phyloP scores from a whole-genome alignment of 2,329 filamentous ascomycete genomes.

The Xylaria sp. region DNA sequence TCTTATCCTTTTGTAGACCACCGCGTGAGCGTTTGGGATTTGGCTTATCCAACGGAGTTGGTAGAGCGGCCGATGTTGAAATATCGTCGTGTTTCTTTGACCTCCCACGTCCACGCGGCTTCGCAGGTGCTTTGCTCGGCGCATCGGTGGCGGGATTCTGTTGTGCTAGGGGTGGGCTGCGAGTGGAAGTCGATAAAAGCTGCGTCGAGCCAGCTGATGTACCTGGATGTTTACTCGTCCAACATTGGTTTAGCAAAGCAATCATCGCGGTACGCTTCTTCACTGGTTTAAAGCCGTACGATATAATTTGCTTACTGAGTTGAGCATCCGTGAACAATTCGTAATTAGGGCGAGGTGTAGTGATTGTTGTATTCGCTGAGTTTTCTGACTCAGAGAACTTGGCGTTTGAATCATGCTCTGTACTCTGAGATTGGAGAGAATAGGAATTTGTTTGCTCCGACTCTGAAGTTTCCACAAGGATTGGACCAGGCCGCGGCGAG shows the following conservation, averaged over 20 bases:
- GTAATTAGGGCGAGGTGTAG: slow-evolving; percentile 63
- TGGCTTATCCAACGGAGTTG: neutral
- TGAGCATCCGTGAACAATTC: slow-evolving; percentile 70
- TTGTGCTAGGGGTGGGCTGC: slow-evolving; percentile 29
- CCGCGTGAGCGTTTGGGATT: slow-evolving; percentile 31
- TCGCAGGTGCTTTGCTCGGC: slow-evolving; percentile 24
- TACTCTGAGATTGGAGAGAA: slow-evolving; percentile 36
- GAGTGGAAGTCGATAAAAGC: slow-evolving; percentile 41
- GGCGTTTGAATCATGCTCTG: neutral
- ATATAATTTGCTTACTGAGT: slow-evolving; percentile 68
- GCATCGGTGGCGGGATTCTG: slow-evolving; percentile 21
- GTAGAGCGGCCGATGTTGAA: neutral
- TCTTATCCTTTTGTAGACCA: slow-evolving; percentile 25
- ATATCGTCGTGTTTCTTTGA: slow-evolving; percentile 25
- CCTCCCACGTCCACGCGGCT: slow-evolving; percentile 34
- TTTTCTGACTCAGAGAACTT: neutral
- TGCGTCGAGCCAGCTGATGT: slow-evolving; percentile 25
- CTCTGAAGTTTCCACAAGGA: slow-evolving; percentile 5
- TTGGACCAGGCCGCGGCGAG: slow-evolving; percentile 36
- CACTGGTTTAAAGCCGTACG: slow-evolving; percentile 78
- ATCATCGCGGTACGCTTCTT: slow-evolving; percentile 77
- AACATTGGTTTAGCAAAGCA: slow-evolving; percentile 74
- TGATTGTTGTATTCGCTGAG: neutral
- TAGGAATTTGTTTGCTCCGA: slow-evolving; percentile 31
- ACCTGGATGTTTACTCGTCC: slow-evolving; percentile 65